phyloP scores from a whole-genome alignment of 768 basidiomycete genomes.

The Postia placenta region DNA sequence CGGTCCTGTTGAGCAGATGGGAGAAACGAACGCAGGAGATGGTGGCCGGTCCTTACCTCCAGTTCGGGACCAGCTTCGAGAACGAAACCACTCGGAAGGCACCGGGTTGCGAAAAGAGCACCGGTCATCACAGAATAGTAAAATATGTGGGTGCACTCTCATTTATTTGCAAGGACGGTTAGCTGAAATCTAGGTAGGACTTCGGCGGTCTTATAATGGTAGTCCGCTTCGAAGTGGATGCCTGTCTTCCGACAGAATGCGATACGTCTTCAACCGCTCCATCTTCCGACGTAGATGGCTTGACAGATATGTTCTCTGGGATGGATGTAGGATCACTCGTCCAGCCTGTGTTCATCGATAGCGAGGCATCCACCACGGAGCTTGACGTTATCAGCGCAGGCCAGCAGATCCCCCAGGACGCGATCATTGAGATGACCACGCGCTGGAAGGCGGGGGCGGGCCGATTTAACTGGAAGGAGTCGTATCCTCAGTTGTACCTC shows the following conservation, averaged over 20 bases:
- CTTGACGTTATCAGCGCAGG: conserved; percentile 22
- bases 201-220: conserved; percentile 19
- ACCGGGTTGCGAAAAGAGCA: conserved; percentile 13
- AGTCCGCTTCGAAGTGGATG: conserved; percentile 24
- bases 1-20: conserved; percentile 57
- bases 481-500: conserved; percentile 62
- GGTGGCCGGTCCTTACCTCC: no score
- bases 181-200: conserved; percentile 8
- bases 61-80: conserved; percentile 60
- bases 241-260: no score
- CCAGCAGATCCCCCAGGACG: conserved; percentile 28
- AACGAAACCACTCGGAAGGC: conserved; percentile 9
- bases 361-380: no score
- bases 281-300: conserved; percentile 15
- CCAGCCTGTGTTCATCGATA: no score
- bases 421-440: conserved; percentile 25
- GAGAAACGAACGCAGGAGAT: conserved; percentile 37
- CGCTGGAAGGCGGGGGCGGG: conserved; percentile 14
- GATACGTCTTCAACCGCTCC: no score
- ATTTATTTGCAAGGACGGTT: not conserved
- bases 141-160: conserved; percentile 12
- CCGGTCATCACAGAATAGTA: conserved; percentile 19
- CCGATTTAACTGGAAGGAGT: conserved; percentile 47
- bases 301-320: conserved; percentile 15
- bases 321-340: conserved; percentile 7